phyloP scores from a whole-genome alignment of 1,284 basidiomycete species.

The Leccinum pachyderme region DNA sequence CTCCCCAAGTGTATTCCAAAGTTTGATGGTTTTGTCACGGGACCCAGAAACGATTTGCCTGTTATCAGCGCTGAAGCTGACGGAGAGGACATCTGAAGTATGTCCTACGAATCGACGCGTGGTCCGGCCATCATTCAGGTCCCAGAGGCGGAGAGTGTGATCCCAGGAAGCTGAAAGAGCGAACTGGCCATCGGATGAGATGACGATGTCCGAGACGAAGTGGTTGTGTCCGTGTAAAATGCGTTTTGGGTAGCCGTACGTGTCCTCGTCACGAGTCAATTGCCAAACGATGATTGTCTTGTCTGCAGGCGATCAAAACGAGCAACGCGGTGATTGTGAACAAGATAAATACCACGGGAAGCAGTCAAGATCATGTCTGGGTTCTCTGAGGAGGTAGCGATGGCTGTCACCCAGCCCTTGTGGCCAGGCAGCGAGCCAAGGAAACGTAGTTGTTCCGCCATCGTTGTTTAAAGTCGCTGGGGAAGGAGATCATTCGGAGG shows the following conservation, averaged over 20 bases:
- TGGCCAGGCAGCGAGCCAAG: constrained; percentile 93
- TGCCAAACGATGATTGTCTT: constrained; percentile 99
- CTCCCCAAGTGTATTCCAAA: constrained; percentile 99
- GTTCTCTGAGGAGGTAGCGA: constrained; percentile 96
- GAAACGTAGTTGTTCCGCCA: constrained; percentile 89
- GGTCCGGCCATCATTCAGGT: constrained; percentile 92
- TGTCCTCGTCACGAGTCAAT: constrained; percentile 92
- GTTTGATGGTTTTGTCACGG: constrained; percentile 96
- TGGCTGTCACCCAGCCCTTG: constrained; percentile 95
- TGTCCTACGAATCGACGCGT: constrained; percentile 98
- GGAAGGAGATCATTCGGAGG: background rate
- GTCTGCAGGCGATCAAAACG: constrained; percentile 71
- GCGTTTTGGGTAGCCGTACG: constrained; percentile 94
- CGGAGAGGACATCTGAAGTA: constrained; percentile 95
- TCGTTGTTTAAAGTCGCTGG: constrained; percentile 38
- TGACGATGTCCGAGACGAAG: constrained; percentile 99
- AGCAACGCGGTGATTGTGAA: constrained; percentile 18
- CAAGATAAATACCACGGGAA: constrained; percentile 76
- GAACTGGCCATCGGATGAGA: constrained; percentile 99
- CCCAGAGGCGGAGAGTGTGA: constrained; percentile 99
- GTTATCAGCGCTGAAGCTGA: constrained; percentile 98
- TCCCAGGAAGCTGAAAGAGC: constrained; percentile 99
- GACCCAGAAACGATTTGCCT: constrained; percentile 98
- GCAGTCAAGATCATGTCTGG: constrained; percentile 97
- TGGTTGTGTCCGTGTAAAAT: constrained; percentile 99